Evolutionary conservation across 176 grass and related monocot genomes (phyloP).

Genomic region (Echinochloa phyllopogon): DNA sequence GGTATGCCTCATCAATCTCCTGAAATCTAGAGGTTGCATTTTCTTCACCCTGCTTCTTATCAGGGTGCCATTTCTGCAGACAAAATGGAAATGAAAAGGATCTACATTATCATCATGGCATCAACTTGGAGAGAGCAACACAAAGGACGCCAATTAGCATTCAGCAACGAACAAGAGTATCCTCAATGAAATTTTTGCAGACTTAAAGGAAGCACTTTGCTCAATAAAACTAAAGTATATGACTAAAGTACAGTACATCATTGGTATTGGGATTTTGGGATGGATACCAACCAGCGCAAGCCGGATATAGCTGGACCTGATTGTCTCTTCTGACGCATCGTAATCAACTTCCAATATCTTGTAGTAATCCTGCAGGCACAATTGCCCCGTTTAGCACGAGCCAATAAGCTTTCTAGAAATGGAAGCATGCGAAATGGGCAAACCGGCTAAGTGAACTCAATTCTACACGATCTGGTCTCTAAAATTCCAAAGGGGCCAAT

Average conservation of each 20-base stretch:
- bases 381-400: background rate
- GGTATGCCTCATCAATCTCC: slow-evolving; percentile 96
- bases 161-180: background rate
- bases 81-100: background rate
- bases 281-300: slow-evolving; percentile 77
- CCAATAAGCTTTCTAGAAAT: background rate
- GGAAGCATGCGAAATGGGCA: background rate
- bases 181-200: background rate
- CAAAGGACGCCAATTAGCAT: background rate
- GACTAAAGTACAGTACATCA: background rate
- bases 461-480: background rate
- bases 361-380: slow-evolving; percentile 90
- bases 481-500: background rate
- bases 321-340: slow-evolving; percentile 82
- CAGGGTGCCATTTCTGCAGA: slow-evolving; percentile 96
- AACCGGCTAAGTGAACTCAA: background rate
- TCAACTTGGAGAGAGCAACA: background rate
- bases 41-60: slow-evolving; percentile 90
- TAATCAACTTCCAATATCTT: slow-evolving; percentile 90
- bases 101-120: background rate
- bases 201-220: background rate
- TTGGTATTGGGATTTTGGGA: background rate
- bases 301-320: slow-evolving; percentile 94
- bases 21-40: slow-evolving; percentile 92
- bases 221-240: background rate